Conservation (phyloP, 441 rosid genomes). For the Pelargonium myrrhifolium region DNA sequence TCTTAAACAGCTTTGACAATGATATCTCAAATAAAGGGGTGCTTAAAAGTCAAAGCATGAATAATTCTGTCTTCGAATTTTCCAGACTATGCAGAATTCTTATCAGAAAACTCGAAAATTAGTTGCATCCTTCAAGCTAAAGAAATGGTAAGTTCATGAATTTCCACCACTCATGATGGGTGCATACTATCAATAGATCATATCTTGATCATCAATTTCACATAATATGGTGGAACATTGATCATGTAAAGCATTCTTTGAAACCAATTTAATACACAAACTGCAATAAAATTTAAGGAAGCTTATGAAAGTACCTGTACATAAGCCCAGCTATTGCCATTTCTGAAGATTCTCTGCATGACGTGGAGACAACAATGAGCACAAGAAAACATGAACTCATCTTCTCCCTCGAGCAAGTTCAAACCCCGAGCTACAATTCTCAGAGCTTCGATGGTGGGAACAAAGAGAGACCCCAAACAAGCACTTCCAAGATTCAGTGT, state of each 20-base stretch:
- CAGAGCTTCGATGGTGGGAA: conserved; percentile 78
- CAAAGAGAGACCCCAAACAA: conserved; percentile 81
- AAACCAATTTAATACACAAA: too few species aligned
- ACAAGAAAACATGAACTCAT: conserved; percentile 93
- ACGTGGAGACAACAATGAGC: conserved; percentile 85
- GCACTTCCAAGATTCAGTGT: conserved; percentile 83
- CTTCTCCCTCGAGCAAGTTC: conserved; percentile 92
- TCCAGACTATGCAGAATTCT: too few species aligned
- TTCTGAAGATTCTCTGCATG: conserved; percentile 63
- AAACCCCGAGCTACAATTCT: conserved; percentile 74
- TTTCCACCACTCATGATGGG: neutral
- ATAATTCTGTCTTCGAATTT: too few species aligned
- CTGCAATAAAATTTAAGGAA: too few species aligned
- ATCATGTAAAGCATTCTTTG: too few species aligned
- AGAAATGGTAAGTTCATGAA: neutral
- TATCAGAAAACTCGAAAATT: too few species aligned
- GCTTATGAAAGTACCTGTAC: conserved; percentile 57
- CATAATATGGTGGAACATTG: neutral
- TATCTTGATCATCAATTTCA: neutral
- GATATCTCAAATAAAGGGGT: too few species aligned
- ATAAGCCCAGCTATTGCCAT: conserved; percentile 93
- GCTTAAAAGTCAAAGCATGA: too few species aligned
- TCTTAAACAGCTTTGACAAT: too few species aligned
- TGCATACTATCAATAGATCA: neutral
- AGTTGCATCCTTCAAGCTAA: too few species aligned